phyloP scores from a whole-genome alignment of 2,329 filamentous ascomycete genomes.

The Botryosphaeria agaves region DNA sequence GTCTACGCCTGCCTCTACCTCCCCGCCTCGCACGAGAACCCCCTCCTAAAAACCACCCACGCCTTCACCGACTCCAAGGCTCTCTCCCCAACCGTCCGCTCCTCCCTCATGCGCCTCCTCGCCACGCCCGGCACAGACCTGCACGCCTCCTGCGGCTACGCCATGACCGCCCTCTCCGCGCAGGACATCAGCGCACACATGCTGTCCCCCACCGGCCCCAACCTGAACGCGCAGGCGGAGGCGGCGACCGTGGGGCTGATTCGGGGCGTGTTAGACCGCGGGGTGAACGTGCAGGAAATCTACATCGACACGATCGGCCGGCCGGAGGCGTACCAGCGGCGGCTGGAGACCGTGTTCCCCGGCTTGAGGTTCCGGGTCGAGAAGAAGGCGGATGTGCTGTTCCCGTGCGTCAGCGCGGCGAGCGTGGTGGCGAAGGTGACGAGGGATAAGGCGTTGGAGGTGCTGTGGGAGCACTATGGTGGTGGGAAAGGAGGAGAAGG shows the following conservation, averaged over 20 bases:
- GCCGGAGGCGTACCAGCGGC: constrained; percentile 67
- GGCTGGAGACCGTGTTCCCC: constrained; percentile 71
- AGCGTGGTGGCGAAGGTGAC: constrained; percentile 95
- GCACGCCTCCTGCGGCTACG: constrained; percentile 60
- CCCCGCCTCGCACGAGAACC: constrained; percentile 43
- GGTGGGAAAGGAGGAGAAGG: constrained; percentile 15
- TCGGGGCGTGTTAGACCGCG: constrained; percentile 52
- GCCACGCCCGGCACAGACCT: constrained; percentile 47
- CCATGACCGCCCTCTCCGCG: constrained; percentile 63
- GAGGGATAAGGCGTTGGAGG: constrained; percentile 73
- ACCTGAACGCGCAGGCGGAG: constrained; percentile 91
- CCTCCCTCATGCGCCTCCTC: constrained; percentile 50
- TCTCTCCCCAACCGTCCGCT: constrained; percentile 63
- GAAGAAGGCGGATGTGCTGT: constrained; percentile 77
- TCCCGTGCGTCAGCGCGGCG: constrained; percentile 83
- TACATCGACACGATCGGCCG: constrained; percentile 91
- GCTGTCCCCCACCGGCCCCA: constrained; percentile 55
- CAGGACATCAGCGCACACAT: constrained; percentile 67
- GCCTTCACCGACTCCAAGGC: constrained; percentile 94
- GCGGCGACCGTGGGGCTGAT: constrained; percentile 80
- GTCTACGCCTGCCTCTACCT: constrained; percentile 57
- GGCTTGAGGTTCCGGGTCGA: constrained; percentile 34
- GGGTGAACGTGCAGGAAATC: constrained; percentile 73
- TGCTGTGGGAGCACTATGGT: constrained; percentile 44
- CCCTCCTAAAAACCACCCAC: constrained; percentile 60